These are phyloP conservation scores for Wickerhamiella brachini DNA, from an alignment of 805 yeast genomes.

Conservation along the genomic window DNA sequence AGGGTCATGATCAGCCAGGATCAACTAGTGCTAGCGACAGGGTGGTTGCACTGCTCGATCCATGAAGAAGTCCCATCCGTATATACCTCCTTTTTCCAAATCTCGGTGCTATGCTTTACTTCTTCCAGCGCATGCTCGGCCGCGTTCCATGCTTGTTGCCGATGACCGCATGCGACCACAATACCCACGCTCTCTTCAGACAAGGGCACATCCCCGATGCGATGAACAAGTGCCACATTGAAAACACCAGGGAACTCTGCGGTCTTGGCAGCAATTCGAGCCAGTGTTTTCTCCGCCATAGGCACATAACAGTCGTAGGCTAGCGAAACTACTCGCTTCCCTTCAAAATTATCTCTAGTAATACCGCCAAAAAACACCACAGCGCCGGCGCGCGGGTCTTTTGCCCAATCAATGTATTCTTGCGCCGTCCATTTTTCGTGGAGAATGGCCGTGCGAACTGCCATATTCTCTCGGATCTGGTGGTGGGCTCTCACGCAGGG, in stretches of 20 bases:
- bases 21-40: too few relatives aligned
- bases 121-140: conserved; percentile 33
- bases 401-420: conserved; percentile 27
- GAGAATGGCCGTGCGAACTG: neutral
- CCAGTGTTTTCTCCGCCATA: conserved; percentile 30
- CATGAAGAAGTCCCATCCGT: conserved; percentile 30
- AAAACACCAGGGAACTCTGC: conserved; percentile 20
- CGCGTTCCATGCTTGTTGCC: conserved; percentile 36
- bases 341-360: conserved; percentile 33
- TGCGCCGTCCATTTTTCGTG: neutral
- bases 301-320: conserved; percentile 34
- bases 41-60: conserved; percentile 23
- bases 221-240: conserved; percentile 31
- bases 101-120: conserved; percentile 33
- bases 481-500: too few relatives aligned
- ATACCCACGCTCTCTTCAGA: conserved; percentile 34
- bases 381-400: conserved; percentile 34
- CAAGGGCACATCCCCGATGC: conserved; percentile 36
- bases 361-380: conserved; percentile 37
- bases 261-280: conserved; percentile 26
- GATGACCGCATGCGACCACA: conserved; percentile 33
- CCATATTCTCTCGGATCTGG: neutral
- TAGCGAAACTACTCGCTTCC: conserved; percentile 28
- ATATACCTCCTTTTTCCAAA: conserved; percentile 39
- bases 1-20: too few relatives aligned